These are phyloP conservation scores for Penicillium lividum DNA, from an alignment of 495 filamentous ascomycete species.

Conservation along the genomic window DNA sequence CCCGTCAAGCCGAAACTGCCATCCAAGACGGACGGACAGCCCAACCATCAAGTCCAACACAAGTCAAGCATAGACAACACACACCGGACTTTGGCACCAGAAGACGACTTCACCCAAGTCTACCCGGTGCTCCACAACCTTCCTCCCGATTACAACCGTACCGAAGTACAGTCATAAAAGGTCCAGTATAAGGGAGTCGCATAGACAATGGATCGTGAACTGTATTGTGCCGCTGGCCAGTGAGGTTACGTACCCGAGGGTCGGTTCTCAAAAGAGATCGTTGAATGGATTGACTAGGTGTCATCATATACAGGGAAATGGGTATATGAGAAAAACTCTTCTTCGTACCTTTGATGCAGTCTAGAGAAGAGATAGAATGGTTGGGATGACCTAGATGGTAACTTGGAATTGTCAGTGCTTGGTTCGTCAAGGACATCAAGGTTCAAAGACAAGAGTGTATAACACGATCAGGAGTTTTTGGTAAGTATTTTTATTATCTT, in stretches of 20 bases:
- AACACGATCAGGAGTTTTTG: constrained; percentile 61
- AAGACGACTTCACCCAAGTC: constrained; percentile 34
- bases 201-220: constrained; percentile 55
- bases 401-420: constrained; percentile 24
- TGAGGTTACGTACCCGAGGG: constrained; percentile 34
- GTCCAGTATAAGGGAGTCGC: constrained; percentile 66
- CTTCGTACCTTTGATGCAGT: constrained; percentile 15
- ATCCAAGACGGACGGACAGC: constrained; percentile 58
- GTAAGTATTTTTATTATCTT: constrained; percentile 77
- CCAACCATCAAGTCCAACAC: constrained; percentile 34
- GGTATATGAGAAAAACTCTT: constrained; percentile 12
- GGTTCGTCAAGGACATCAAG: constrained; percentile 10
- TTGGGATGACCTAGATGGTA: background rate
- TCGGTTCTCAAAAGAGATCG: constrained; percentile 72
- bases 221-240: constrained; percentile 23
- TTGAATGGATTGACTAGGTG: constrained; percentile 99
- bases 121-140: constrained; percentile 82
- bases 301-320: constrained; percentile 68
- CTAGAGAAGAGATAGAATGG: constrained; percentile 2
- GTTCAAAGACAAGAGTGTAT: constrained; percentile 16
- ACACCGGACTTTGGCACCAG: constrained; percentile 15
- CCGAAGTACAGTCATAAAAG: constrained; percentile 31
- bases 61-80: constrained; percentile 49
- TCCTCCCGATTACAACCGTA: constrained; percentile 56
- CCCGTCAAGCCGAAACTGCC: constrained; percentile 39